Evolutionary conservation across 345 rosid species (phyloP), one percentile per base, ranked within the genome.

Genomic region (Linum trigynum): DNA sequence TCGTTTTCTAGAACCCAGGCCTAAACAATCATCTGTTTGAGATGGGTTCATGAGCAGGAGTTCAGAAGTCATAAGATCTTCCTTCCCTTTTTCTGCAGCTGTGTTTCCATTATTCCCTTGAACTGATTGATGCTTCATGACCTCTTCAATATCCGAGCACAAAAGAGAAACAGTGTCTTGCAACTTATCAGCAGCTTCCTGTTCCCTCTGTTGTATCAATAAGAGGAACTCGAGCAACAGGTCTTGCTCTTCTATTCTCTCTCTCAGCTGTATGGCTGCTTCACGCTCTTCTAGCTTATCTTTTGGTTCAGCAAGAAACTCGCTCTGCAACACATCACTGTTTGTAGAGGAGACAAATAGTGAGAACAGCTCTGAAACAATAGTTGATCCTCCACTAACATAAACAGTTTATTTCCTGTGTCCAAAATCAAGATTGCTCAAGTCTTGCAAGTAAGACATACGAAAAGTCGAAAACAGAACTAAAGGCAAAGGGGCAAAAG

Each of bases 161-260:
- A 94, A 75, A 74, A 90, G 84, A 36, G 92, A 81, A 61, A 84
- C 80, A 2, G 92, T 84, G 65, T 75, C 84, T 57, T 77, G 83
- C 78, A 94, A 78, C 78, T 76, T 83, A 73, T 82, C 78, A 8
- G 95, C 86, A 64, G 86, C 72, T 77, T 90, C 99, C 39, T 82
- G 87, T 69, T 94, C 88, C 69, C 80, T 84, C 67, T 77, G 91
- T 75, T 90, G 89, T 51, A 83, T 69, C 68, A 88, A 60, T 74
- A 82, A 64, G 65, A 94, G 92, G 83, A 90, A 94, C 62, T 90
- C 99, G n/a, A 94, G 82, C 75, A 90, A 74, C 67, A 83, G 76
- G 76, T 90, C 99, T 36, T 90, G 83, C 76, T 94, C 96, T 63
- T 88, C 96, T 64, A 88, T 85, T 77, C 59, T 83, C 73, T 88